Evolutionary conservation across 2,329 filamentous ascomycete species (phyloP), one percentile per base, ranked within the genome.

Genomic region (Beauveria australis): DNA sequence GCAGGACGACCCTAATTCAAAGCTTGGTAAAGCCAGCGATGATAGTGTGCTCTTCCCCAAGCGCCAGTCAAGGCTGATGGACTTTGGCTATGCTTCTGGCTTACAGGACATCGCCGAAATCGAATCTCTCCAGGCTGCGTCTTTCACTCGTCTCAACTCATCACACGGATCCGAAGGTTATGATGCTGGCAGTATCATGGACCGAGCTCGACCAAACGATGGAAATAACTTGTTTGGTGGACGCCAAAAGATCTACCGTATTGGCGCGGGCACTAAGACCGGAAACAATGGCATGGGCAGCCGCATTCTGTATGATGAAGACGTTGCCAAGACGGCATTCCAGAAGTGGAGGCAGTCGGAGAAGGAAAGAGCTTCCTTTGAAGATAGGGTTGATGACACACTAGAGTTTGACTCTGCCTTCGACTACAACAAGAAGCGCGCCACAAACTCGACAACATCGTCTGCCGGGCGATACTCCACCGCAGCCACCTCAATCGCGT

Each of bases 141-240:
- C 82, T 2, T 82, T 80, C 53, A 75, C 81, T 18, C 83, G 89
- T 3, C 79, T 82, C 18, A 81, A 85, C 60, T 92, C 90, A 0
- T 89, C 83, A 66, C 78, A 79, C 48, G 82, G 81, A 5, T 86
- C 82, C 1, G 92, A 96, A 62, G 91, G 96, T 64, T 81, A 87
- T 41, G 76, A 77, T 4, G 76, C 79, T 10, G 76, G 84, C 1
- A 91, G 89, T 72, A 81, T 97, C n/a, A 93, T 97, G 89, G 88
- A 80, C 67, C 83, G 94, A 56, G 80, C 88, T 8, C 88, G 92
- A 66, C 92, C 91, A 0, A 87, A 84, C 1, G 93, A 97, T 70
- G 92, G 93, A 51, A 99, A 97, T 70, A 89, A 90, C 66, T 75
- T 99, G 61, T 99, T 99, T 74, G 94, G 94, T 61, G 94, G 94